These are phyloP conservation scores for Ceratobasidium sp. DNA, from an alignment of 1,284 basidiomycete species.

Conservation along the genomic window DNA sequence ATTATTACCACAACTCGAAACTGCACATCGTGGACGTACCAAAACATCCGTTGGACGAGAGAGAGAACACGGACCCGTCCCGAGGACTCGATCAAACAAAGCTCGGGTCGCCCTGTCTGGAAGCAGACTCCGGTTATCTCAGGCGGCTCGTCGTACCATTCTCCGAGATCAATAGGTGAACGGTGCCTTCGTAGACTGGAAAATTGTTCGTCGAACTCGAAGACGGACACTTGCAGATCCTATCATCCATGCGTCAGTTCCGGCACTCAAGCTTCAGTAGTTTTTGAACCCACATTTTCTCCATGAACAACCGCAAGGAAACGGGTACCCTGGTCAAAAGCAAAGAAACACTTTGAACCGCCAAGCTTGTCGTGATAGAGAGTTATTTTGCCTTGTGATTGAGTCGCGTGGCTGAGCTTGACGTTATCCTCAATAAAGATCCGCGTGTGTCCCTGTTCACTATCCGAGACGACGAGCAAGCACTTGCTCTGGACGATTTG, in stretches of 20 bases:
- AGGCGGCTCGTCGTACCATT: conserved; percentile 39
- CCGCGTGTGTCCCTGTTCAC: too few relatives aligned
- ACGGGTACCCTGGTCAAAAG: not conserved
- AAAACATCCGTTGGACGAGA: too few relatives aligned
- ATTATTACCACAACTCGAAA: too few relatives aligned
- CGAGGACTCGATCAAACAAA: conserved; percentile 40
- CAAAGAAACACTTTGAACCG: not conserved
- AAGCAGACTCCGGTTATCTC: conserved; percentile 31
- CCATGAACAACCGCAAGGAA: not conserved
- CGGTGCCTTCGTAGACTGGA: conserved; percentile 9
- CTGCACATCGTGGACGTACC: too few relatives aligned
- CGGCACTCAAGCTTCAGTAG: too few relatives aligned
- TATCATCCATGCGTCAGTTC: not conserved
- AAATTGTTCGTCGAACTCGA: conserved; percentile 40
- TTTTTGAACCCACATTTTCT: not conserved
- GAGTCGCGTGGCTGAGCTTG: not conserved
- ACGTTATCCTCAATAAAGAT: not conserved
- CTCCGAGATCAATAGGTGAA: conserved; percentile 12
- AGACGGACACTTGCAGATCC: conserved; percentile 3
- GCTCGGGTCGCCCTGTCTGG: conserved; percentile 36
- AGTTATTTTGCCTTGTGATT: not conserved
- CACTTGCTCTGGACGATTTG: not conserved
- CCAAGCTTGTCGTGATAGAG: not conserved
- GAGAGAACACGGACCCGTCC: conserved; percentile 40
- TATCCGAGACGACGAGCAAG: not conserved